These are phyloP conservation scores for Pseudonectria foliicola DNA, from an alignment of 2,329 filamentous ascomycete genomes.

Conservation along the genomic window DNA sequence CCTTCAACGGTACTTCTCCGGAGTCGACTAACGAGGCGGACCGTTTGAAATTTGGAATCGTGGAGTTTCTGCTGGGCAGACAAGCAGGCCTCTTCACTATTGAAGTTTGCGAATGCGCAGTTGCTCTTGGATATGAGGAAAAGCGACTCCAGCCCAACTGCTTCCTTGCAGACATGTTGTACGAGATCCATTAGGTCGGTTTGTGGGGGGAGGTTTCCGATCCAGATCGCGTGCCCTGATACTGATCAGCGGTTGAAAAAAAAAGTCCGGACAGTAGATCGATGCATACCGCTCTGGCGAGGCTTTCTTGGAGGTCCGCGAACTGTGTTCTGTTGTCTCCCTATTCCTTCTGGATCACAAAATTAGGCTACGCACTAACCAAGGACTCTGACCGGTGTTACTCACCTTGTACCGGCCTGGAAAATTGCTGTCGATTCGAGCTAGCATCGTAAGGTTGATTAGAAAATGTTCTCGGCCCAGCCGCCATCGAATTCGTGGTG, in stretches of 20 bases:
- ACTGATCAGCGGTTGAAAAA: conserved; percentile 3
- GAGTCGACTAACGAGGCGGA: conserved; percentile 77
- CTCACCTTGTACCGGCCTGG: conserved; percentile 19
- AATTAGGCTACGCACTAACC: conserved; percentile 12
- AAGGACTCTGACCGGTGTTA: conserved; percentile 7
- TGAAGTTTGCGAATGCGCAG: conserved; percentile 94
- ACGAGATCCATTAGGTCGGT: conserved; percentile 80
- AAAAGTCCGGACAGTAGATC: conserved; percentile 5
- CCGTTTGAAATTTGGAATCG: conserved; percentile 81
- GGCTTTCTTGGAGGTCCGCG: conserved; percentile 34
- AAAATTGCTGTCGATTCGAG: conserved; percentile 4
- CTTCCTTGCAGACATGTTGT: conserved; percentile 78
- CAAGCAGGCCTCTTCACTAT: conserved; percentile 66
- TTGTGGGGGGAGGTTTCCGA: conserved; percentile 84
- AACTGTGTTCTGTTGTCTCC: conserved; percentile 20
- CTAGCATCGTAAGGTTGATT: conserved; percentile 8
- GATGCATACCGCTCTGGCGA: conserved; percentile 49
- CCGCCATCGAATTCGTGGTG: conserved; percentile 15
- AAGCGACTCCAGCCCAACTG: conserved; percentile 73
- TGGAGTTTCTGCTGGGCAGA: conserved; percentile 78
- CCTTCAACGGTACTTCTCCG: conserved; percentile 50
- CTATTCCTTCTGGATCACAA: conserved; percentile 10
- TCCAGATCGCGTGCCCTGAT: conserved; percentile 82
- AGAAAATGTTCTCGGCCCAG: conserved; percentile 19
- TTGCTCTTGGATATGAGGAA: conserved; percentile 97